phyloP scores from a whole-genome alignment of 768 basidiomycete species.

The Guyanaporus albipodus region DNA sequence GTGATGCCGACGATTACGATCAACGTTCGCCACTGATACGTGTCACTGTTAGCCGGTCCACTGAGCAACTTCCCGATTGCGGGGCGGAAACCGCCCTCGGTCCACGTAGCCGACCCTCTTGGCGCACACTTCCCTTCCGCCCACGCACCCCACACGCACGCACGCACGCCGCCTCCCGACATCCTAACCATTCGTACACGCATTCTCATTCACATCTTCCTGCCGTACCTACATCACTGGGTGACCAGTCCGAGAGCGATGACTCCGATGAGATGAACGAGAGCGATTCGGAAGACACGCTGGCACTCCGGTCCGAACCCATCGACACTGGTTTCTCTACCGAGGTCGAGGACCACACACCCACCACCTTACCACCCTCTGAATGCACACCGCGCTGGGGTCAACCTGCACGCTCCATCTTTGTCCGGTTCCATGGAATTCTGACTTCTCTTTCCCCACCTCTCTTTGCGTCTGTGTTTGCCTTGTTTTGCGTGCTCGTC shows the following conservation, averaged over 20 bases:
- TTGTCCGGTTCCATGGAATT: not conserved
- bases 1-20: slow-evolving; percentile 5
- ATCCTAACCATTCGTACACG: not conserved
- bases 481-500: slow-evolving; percentile 73
- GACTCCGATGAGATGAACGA: slow-evolving; percentile 13
- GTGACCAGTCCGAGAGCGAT: slow-evolving; percentile 27
- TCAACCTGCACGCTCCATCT: not conserved
- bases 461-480: slow-evolving; percentile 73
- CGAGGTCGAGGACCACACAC: slow-evolving; percentile 9
- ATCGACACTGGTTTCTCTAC: slow-evolving; percentile 11
- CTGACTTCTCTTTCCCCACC: slow-evolving; percentile 82
- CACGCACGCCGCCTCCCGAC: not conserved
- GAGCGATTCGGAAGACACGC: slow-evolving; percentile 22
- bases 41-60: not conserved
- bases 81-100: not conserved
- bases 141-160: not conserved
- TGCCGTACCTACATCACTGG: slow-evolving; percentile 18
- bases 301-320: slow-evolving; percentile 4
- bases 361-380: not conserved
- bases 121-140: not conserved
- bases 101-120: not conserved
- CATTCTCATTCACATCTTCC: slow-evolving; percentile 17
- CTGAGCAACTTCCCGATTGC: slow-evolving; percentile 9
- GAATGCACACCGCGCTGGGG: slow-evolving; percentile 5
- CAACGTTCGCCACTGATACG: not conserved